phyloP scores from a whole-genome alignment of 1,284 basidiomycete genomes.

The Coriolopsis trogii region DNA sequence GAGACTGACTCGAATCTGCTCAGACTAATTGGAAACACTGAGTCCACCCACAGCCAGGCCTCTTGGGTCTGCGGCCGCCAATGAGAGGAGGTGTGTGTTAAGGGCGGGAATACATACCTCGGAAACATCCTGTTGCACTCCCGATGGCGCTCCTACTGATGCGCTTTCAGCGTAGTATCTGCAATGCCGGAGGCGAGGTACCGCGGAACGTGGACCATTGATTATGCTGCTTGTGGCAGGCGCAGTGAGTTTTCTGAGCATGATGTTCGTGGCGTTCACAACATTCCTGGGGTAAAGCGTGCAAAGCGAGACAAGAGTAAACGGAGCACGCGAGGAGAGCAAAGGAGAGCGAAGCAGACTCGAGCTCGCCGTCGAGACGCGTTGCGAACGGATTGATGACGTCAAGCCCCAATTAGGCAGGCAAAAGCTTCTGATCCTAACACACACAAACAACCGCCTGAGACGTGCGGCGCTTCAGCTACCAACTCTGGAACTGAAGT shows the following conservation, averaged over 20 bases:
- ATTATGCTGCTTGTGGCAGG: constrained; percentile 7
- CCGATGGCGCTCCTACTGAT: neutral
- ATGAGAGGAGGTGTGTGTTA: neutral
- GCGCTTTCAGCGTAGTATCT: constrained; percentile 13
- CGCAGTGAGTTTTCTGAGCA: constrained; percentile 7
- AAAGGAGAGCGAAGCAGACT: neutral
- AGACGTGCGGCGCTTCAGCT: neutral
- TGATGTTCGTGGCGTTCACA: constrained; percentile 1
- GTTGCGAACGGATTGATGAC: constrained; percentile 15
- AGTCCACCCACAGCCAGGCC: constrained; percentile 56
- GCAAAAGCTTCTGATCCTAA: constrained; percentile 31
- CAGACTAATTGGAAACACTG: constrained; percentile 57
- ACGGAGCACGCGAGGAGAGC: neutral
- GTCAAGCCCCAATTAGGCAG: constrained; percentile 21
- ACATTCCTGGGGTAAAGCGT: neutral
- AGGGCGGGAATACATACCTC: constrained; percentile 1
- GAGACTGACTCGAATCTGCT: constrained; percentile 53
- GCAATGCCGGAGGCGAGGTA: neutral
- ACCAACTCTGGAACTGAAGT: no score
- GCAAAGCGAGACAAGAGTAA: neutral
- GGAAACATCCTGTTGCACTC: neutral
- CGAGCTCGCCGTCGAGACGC: constrained; percentile 4
- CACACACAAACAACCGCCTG: constrained; percentile 28
- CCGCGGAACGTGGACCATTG: neutral
- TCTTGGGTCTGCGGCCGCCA: constrained; percentile 30